Conservation (phyloP, 768 basidiomycete species). For the Fomitopsis serialis region DNA sequence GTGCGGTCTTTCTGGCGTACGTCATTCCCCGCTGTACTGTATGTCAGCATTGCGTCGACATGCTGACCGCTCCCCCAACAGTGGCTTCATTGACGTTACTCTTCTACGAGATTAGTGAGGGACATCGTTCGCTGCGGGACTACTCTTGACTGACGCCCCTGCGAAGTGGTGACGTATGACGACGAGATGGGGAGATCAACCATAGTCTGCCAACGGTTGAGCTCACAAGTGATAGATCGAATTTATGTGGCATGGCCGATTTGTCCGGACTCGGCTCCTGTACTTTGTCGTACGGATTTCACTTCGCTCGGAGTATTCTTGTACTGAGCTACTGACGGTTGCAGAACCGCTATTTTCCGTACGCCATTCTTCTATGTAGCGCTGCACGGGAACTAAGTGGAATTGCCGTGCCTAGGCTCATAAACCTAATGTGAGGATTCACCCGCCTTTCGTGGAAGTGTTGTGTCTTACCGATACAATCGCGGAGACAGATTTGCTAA, state of each 20-base stretch:
- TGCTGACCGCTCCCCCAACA: neutral
- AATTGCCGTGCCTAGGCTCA: neutral
- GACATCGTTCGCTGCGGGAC: neutral
- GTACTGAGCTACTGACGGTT: neutral
- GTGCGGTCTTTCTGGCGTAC: neutral
- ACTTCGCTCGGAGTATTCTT: neutral
- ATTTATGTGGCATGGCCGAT: neutral
- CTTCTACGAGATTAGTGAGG: neutral
- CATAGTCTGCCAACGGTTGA: too few species aligned
- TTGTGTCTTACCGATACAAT: neutral
- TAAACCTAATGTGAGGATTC: neutral
- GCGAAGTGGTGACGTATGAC: neutral
- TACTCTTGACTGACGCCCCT: neutral
- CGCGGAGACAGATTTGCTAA: neutral
- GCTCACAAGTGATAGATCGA: neutral
- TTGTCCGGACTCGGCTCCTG: neutral
- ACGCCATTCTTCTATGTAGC: neutral
- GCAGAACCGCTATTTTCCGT: slow-evolving; percentile 1
- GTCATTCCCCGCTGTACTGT: neutral
- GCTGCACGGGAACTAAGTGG: neutral
- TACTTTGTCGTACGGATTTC: neutral
- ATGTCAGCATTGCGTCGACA: neutral
- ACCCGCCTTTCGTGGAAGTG: neutral
- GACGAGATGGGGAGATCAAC: neutral
- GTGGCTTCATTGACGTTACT: neutral